phyloP scores from a whole-genome alignment of 768 basidiomycete species.

The Obba rivulosa region DNA sequence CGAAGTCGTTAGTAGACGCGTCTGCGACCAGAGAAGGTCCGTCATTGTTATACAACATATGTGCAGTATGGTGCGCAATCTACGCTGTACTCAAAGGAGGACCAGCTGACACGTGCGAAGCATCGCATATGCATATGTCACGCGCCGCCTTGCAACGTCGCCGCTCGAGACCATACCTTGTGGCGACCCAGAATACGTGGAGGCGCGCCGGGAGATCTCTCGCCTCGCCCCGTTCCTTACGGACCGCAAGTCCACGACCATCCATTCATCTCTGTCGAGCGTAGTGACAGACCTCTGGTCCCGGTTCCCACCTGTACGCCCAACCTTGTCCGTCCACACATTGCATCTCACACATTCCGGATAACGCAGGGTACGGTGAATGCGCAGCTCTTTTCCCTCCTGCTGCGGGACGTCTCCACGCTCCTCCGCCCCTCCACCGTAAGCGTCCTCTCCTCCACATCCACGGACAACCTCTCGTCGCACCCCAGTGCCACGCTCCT shows the following conservation, averaged over 20 bases:
- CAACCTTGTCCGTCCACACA: neutral
- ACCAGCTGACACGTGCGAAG: constrained; percentile 28
- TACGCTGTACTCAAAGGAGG: neutral
- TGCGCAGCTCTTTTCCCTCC: constrained; percentile 40
- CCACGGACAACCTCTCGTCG: neutral
- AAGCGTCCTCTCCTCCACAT: constrained; percentile 10
- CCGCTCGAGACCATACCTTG: constrained; percentile 42
- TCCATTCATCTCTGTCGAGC: constrained; percentile 44
- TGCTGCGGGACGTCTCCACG: constrained; percentile 50
- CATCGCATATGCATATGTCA: constrained; percentile 62
- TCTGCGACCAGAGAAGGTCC: constrained; percentile 13
- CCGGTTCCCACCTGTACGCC: constrained; percentile 48
- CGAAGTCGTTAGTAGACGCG: constrained; percentile 37
- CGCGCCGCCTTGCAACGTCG: constrained; percentile 56
- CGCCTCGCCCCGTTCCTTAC: constrained; percentile 59
- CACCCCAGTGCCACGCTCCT: constrained; percentile 39
- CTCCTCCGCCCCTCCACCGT: constrained; percentile 46
- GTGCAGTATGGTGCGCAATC: constrained; percentile 55
- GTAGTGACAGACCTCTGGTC: constrained; percentile 66
- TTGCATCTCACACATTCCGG: neutral
- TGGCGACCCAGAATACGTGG: constrained; percentile 38
- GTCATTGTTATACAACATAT: constrained; percentile 62
- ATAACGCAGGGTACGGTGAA: constrained; percentile 25
- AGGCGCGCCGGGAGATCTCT: constrained; percentile 43
- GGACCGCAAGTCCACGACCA: constrained; percentile 51